A percentile compares a stretch with the other conserved stretches of the same genome.
Evolutionary conservation across 768 basidiomycete genomes (phyloP).

Genomic region (Boletus rubropictus): DNA sequence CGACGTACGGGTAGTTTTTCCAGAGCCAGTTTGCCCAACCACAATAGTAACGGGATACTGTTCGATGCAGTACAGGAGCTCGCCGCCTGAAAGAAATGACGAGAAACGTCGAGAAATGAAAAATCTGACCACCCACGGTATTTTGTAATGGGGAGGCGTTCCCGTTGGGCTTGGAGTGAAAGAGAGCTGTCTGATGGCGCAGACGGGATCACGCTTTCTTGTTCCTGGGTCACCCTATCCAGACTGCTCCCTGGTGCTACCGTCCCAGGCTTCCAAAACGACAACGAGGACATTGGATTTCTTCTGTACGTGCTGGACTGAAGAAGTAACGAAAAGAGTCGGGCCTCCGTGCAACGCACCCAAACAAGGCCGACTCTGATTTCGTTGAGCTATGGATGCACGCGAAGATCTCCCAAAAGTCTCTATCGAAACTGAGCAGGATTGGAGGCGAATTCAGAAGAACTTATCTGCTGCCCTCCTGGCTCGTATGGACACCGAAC

Average conservation of each 20-base stretch:
- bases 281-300: constrained; percentile 43
- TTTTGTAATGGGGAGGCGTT: constrained; percentile 83
- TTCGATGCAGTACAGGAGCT: constrained; percentile 80
- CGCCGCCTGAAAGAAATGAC: constrained; percentile 49
- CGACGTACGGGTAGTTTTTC: constrained; percentile 90
- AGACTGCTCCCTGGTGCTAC: constrained; percentile 78
- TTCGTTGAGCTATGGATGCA: constrained; percentile 21
- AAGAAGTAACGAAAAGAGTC: not conserved
- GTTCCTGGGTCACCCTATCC: constrained; percentile 75
- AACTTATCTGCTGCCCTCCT: constrained; percentile 47
- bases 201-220: constrained; percentile 66
- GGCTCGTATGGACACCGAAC: constrained; percentile 41
- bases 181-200: constrained; percentile 49
- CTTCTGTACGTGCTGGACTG: not conserved
- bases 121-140: constrained; percentile 52
- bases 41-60: constrained; percentile 79
- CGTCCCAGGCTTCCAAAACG: constrained; percentile 91
- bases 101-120: not conserved
- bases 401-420: constrained; percentile 47
- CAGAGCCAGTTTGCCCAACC: constrained; percentile 93
- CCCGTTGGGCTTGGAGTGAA: constrained; percentile 70
- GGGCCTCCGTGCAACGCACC: not conserved
- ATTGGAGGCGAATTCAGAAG: constrained; percentile 58
- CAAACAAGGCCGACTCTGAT: not conserved
- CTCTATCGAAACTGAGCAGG: constrained; percentile 57